Evolutionary conservation across 2,329 filamentous ascomycete genomes (phyloP).

Genomic region (Cladophialophora bantiana): DNA sequence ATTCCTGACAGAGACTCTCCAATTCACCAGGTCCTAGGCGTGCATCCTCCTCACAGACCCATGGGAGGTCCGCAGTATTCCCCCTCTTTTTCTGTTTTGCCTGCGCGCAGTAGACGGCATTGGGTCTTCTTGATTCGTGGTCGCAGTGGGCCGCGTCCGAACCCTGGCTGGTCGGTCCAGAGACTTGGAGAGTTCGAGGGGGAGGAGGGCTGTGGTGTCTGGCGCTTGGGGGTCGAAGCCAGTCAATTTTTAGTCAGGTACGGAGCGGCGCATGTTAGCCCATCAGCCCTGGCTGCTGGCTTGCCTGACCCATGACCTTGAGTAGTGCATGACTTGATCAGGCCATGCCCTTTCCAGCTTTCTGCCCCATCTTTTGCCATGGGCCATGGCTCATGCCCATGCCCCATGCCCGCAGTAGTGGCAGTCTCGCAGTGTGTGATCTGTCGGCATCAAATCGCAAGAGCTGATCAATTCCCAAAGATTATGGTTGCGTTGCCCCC

Average conservation of each 20-base stretch:
- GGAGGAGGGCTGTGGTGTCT: constrained; percentile 11
- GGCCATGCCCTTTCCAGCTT: constrained; percentile 22
- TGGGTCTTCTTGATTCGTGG: constrained; percentile 1
- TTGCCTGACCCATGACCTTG: constrained; percentile 32
- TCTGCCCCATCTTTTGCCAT: constrained; percentile 22
- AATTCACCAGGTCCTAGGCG: neutral
- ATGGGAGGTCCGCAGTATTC: constrained; percentile 8
- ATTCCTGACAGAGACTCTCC: neutral
- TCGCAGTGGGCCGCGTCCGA: constrained; percentile 12
- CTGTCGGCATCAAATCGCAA: constrained; percentile 10
- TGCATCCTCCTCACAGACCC: constrained; percentile 2
- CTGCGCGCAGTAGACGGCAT: neutral
- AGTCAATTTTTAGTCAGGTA: constrained; percentile 37
- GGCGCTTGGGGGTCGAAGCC: constrained; percentile 19
- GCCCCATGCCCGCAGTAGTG: constrained; percentile 14
- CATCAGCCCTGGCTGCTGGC: constrained; percentile 15
- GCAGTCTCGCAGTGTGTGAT: constrained; percentile 8
- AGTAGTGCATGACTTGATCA: constrained; percentile 24
- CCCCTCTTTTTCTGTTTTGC: neutral
- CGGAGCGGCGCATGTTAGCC: constrained; percentile 24
- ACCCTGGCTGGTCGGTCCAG: constrained; percentile 17
- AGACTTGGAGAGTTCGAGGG: constrained; percentile 14
- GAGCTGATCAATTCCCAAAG: constrained; percentile 13
- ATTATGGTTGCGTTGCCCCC: constrained; percentile 8
- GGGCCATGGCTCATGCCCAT: constrained; percentile 12